Percentiles rank a stretch among this genome's conserved stretches.
Conservation (phyloP, 495 filamentous ascomycete species). For the Penicillium steckii region DNA sequence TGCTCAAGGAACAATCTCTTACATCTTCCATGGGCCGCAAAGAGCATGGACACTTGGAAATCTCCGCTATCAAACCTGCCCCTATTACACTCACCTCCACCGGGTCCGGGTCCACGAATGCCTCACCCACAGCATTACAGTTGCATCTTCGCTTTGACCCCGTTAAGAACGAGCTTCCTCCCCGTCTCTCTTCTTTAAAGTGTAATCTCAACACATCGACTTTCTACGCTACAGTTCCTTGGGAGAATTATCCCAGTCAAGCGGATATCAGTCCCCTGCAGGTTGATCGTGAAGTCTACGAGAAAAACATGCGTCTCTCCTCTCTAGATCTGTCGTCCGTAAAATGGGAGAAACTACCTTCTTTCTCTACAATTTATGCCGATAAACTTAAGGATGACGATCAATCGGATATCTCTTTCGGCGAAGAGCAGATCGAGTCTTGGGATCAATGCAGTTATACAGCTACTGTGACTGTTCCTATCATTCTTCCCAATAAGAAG, state of each 20-base stretch:
- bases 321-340: constrained; percentile 52
- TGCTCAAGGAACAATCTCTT: not conserved
- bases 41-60: not conserved
- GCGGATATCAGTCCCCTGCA: constrained; percentile 24
- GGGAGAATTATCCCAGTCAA: constrained; percentile 22
- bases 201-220: constrained; percentile 67
- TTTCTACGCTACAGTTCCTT: constrained; percentile 61
- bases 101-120: not conserved
- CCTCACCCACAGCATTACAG: constrained; percentile 49
- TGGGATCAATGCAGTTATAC: constrained; percentile 45
- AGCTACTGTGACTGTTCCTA: constrained; percentile 60
- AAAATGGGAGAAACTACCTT: constrained; percentile 53
- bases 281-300: constrained; percentile 51
- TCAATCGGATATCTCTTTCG: not conserved
- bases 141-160: constrained; percentile 64
- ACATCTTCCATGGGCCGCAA: not conserved
- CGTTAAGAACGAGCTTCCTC: constrained; percentile 49
- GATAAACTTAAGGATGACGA: not conserved
- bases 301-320: constrained; percentile 54
- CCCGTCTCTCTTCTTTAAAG: constrained; percentile 55
- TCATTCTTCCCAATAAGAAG: constrained; percentile 62
- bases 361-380: not conserved
- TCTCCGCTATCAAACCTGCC: not conserved
- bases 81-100: not conserved
- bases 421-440: not conserved